A percentile compares a stretch with the other conserved stretches of the same genome.
Conservation (phyloP, 2,329 filamentous ascomycete genomes). For the Dactylonectria macrodidyma region DNA sequence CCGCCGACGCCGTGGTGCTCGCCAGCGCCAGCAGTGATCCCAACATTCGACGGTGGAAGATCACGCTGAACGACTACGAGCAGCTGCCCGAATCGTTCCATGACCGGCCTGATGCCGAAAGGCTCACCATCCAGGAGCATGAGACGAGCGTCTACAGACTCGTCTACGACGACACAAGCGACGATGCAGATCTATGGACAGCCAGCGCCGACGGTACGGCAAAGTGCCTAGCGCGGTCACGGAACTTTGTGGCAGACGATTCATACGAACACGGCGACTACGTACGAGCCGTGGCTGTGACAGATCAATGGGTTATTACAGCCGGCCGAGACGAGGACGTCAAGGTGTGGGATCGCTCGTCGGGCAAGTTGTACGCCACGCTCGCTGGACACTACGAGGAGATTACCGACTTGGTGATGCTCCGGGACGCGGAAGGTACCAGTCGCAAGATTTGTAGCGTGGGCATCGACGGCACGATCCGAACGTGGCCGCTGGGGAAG, state of each 20-base stretch:
- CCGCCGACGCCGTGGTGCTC: conserved; percentile 67
- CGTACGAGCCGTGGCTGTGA: conserved; percentile 85
- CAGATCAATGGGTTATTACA: conserved; percentile 85
- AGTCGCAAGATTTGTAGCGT: conserved; percentile 79
- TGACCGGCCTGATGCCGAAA: conserved; percentile 58
- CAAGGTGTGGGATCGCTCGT: conserved; percentile 86
- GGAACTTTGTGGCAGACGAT: conserved; percentile 80
- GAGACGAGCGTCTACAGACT: conserved; percentile 92
- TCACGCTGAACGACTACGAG: conserved; percentile 67
- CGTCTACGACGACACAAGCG: conserved; percentile 74
- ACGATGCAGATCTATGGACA: conserved; percentile 87
- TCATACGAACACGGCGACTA: conserved; percentile 88
- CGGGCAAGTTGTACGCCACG: conserved; percentile 80
- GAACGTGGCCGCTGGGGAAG: conserved; percentile 84
- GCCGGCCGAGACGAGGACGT: conserved; percentile 93
- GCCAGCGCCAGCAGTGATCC: conserved; percentile 87
- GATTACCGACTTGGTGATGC: conserved; percentile 83
- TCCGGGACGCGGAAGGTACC: conserved; percentile 58
- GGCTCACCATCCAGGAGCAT: conserved; percentile 79
- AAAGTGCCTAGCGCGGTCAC: conserved; percentile 81
- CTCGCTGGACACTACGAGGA: conserved; percentile 93
- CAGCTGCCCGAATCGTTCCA: conserved; percentile 67
- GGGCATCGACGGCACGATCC: conserved; percentile 90
- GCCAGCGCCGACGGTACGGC: conserved; percentile 91
- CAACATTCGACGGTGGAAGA: conserved; percentile 83